Evolutionary conservation across 2,329 filamentous ascomycete genomes (phyloP), one percentile per base, ranked within the genome.

Genomic region (Monascus ruber): DNA sequence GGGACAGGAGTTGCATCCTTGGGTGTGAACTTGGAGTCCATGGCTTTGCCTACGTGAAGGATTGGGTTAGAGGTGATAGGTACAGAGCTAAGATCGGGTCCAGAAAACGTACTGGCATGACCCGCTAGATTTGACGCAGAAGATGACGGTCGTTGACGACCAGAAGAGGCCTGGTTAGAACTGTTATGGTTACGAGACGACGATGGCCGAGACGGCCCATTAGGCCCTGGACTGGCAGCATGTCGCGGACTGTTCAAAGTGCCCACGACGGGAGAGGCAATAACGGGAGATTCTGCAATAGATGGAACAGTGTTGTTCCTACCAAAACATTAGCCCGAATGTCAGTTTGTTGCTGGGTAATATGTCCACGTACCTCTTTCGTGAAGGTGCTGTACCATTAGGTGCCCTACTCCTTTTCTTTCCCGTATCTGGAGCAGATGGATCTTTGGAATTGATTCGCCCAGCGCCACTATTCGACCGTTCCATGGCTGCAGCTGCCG

Each of bases 121-220:
- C 71, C 64, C 26, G 58, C 46, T 47, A 78, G 81, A 47, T 69
- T 79, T 3, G 79, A 75, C 7, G 75, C 68, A 2, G 77, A 74
- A 1, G 80, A 77, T 4, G 72, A 62, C 2, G 79, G 75, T 29
- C 76, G 69, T 37, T 84, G 68, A 34, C 67, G 68, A 31, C 60
- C 78, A 28, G 66, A 65, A 37, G 62, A 66, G n/a, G 74, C 73
- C 42, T 77, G 74, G 39, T 76, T 73, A 10, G 83, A 85, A 53
- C 83, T 88, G 55, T 87, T 85, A 53, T 86, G 79, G 31, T 78
- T 77, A 48, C 85, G 77, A 5, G 82, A 78, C 4, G 81, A 79
- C 37, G 76, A 71, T 8, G 84, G 80, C 33, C 81, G 76, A 42
- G 76, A 66, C 26, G 65, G 61, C 42, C 64, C 63, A 36, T 64